These are phyloP conservation scores for Kurtzmaniella quercitrusa DNA, from an alignment of 1,139 yeast genomes.

Conservation along the genomic window DNA sequence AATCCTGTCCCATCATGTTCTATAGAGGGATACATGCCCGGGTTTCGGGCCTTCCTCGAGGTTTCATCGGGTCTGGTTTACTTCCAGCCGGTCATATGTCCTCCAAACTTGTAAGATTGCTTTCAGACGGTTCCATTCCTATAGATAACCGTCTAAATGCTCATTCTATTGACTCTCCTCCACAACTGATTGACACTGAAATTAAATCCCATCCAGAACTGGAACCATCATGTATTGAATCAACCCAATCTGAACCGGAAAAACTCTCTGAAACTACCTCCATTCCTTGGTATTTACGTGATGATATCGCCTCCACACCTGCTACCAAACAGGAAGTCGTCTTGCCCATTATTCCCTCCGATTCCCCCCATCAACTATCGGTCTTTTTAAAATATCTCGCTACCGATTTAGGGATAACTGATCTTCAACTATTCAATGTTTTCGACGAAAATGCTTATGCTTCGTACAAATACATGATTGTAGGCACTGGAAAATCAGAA, in stretches of 20 bases:
- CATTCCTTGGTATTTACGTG: slow-evolving; percentile 63
- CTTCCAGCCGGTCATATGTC: not conserved
- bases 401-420: slow-evolving; percentile 60
- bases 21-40: not conserved
- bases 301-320: slow-evolving; percentile 39
- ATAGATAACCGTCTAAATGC: too few relatives aligned
- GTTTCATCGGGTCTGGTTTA: not conserved
- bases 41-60: not conserved
- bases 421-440: slow-evolving; percentile 55
- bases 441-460: slow-evolving; percentile 40
- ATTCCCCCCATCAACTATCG: slow-evolving; percentile 49
- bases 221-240: too few relatives aligned
- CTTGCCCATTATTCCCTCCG: slow-evolving; percentile 49
- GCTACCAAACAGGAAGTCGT: slow-evolving; percentile 26
- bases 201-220: not conserved
- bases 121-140: too few relatives aligned
- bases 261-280: slow-evolving; percentile 8
- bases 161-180: too few relatives aligned
- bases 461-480: slow-evolving; percentile 48
- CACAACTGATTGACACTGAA: not conserved
- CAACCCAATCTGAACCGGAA: too few relatives aligned
- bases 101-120: too few relatives aligned
- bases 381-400: slow-evolving; percentile 46
- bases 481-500: slow-evolving; percentile 76
- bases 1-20: not conserved